Percentiles rank a stretch among this genome's conserved stretches.
Evolutionary conservation across 1,284 basidiomycete species (phyloP).

Genomic region (Papiliotrema nemorosa): DNA sequence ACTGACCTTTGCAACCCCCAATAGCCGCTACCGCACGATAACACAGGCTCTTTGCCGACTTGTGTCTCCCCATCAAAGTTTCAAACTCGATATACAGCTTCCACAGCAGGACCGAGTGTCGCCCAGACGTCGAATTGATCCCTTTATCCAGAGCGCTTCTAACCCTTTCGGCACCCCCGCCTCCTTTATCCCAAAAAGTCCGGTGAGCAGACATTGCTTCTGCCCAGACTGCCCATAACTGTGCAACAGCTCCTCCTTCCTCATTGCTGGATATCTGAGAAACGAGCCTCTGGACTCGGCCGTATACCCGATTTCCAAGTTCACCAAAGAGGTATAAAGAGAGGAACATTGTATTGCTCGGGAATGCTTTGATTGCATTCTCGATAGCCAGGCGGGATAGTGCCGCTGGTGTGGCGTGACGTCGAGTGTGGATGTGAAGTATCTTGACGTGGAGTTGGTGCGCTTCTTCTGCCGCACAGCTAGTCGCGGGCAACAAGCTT

Average conservation of each 20-base stretch:
- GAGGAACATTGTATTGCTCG: conserved; percentile 51
- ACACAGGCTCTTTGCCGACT: conserved; percentile 70
- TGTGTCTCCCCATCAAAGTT: conserved; percentile 59
- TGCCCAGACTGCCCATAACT: conserved; percentile 47
- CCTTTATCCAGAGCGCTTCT: conserved; percentile 37
- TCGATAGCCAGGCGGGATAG: conserved; percentile 45
- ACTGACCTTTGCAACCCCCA: conserved; percentile 44
- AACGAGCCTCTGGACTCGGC: conserved; percentile 46
- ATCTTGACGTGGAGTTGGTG: conserved; percentile 45
- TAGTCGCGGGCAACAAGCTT: conserved; percentile 8
- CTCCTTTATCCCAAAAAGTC: conserved; percentile 40
- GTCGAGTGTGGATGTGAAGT: conserved; percentile 38
- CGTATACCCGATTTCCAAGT: conserved; percentile 45
- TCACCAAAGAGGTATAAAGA: conserved; percentile 50
- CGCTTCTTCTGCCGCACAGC: conserved; percentile 43
- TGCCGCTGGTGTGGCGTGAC: conserved; percentile 34
- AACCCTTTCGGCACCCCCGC: conserved; percentile 41
- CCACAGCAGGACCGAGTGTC: conserved; percentile 58
- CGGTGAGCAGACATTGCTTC: conserved; percentile 29
- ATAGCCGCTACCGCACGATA: conserved; percentile 71
- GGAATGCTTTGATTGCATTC: conserved; percentile 44
- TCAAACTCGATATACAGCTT: conserved; percentile 78
- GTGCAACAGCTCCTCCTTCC: conserved; percentile 25
- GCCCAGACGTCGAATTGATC: conserved; percentile 33
- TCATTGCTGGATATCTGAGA: conserved; percentile 16